Evolutionary conservation across 2,329 filamentous ascomycete genomes (phyloP).

Genomic region (Aspergillus melleus): DNA sequence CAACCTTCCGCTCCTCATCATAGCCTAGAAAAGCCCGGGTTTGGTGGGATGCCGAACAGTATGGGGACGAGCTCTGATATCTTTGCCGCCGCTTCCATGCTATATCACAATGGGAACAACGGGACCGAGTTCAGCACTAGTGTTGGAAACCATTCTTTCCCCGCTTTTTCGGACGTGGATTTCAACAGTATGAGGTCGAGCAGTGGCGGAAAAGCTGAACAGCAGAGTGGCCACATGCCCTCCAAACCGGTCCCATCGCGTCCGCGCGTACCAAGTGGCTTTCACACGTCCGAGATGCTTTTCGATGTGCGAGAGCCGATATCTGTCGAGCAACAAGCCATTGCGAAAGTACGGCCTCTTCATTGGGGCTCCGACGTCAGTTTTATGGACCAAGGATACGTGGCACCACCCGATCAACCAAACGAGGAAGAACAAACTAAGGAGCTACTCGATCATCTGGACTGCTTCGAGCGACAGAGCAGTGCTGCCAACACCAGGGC

Average conservation of each 20-base stretch:
- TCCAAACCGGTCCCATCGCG: conserved; percentile 13
- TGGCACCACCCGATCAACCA: conserved; percentile 57
- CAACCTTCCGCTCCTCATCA: conserved; percentile 45
- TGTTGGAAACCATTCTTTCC: conserved; percentile 31
- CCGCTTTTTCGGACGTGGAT: conserved; percentile 24
- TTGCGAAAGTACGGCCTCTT: conserved; percentile 45
- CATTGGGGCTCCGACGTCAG: conserved; percentile 70
- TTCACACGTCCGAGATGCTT: conserved; percentile 40
- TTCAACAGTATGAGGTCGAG: conserved; percentile 18
- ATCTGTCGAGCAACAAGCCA: conserved; percentile 37
- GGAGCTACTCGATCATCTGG: conserved; percentile 57
- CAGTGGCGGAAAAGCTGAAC: conserved; percentile 20
- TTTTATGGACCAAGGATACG: conserved; percentile 63
- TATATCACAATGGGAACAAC: conserved; percentile 39
- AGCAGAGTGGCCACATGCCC: conserved; percentile 16
- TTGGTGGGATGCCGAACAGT: conserved; percentile 25
- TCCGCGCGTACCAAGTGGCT: conserved; percentile 29
- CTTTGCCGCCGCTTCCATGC: conserved; percentile 57
- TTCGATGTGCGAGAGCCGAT: conserved; percentile 38
- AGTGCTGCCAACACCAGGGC: conserved; percentile 62
- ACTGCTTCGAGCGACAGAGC: conserved; percentile 57
- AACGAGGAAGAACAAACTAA: conserved; percentile 59
- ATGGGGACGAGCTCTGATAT: conserved; percentile 49
- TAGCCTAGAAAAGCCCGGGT: conserved; percentile 25
- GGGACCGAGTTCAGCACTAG: conserved; percentile 30